Base-by-base conservation (phyloP, 2,329 filamentous ascomycete species). In the Pseudogymnoascus sp. region DNA sequence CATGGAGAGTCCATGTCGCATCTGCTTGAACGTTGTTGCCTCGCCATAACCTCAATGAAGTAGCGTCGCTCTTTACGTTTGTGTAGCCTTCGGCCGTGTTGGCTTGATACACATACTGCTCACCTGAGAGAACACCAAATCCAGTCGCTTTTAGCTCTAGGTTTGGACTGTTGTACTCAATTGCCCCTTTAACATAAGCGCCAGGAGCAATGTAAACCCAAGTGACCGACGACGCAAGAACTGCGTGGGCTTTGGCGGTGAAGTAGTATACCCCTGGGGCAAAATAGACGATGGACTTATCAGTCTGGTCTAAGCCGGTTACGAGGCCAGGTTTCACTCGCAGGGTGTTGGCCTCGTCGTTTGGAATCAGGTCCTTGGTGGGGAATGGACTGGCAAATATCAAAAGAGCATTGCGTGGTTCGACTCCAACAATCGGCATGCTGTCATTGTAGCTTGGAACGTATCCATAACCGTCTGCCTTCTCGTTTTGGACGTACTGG, bases 21-120 rank as follows among this genome's bases (percentile, higher is more conserved):
- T 66, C 62, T 9, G 59, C 52, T 5, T 64, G 64, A 8, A 52
- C 45, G 35, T 68, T 67, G 58, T 69, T 64, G 16, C 70, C 59
- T n/a, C 60, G 67, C 65, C 72, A 75, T 70, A 76, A 74, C 7
- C 68, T 68, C 9, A 75, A 65, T 16, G 67, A 69, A 19, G 67
- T 67, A 16, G 65, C 63, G 64, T 75, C 70, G 33, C 66, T 69
- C 60, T 73, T 70, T 19, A 66, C 62, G 62, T 69, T 70, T 22
- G 64, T 63, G 65, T 74, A 75, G 38, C 66, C 62, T 5, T 68
- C 35, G 4, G 67, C 67, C 0, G 69, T 68, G 63, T 75, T 75
- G 23, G 74, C 74, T 61, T 75, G 71, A 64, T 74, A 76, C 5
- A 74, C 72, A 60, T 76, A 76, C 49, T 75, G 69, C 62, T 76